phyloP scores from a whole-genome alignment of 2,329 filamentous ascomycete genomes.

The Stagonosporopsis chrysanthemi region DNA sequence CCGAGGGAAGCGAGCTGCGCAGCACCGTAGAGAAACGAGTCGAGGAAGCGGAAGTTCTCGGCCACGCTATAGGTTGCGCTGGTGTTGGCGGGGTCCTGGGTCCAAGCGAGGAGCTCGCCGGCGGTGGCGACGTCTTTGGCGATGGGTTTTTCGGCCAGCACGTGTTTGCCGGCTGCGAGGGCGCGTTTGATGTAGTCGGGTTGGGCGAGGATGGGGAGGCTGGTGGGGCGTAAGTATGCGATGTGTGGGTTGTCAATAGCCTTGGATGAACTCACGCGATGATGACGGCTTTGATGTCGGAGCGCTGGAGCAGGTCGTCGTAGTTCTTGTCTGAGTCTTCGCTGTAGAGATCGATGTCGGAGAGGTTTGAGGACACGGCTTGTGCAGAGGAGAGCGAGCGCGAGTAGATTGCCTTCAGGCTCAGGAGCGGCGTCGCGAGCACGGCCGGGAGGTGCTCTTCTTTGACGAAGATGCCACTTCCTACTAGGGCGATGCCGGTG shows the following conservation, averaged over 20 bases:
- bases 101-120: constrained; percentile 58
- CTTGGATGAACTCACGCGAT: constrained; percentile 57
- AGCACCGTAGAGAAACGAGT: constrained; percentile 61
- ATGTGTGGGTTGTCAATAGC: no score
- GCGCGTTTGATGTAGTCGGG: constrained; percentile 66
- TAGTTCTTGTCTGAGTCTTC: constrained; percentile 60
- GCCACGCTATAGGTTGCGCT: constrained; percentile 60
- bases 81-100: constrained; percentile 48
- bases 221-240: constrained; percentile 34
- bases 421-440: constrained; percentile 58
- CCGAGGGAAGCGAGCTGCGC: constrained; percentile 61
- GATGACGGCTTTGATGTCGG: constrained; percentile 64
- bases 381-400: constrained; percentile 67
- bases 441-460: constrained; percentile 70
- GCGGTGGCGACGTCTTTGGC: constrained; percentile 65
- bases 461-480: constrained; percentile 68
- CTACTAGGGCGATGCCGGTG: constrained; percentile 68
- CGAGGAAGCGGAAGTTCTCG: constrained; percentile 75
- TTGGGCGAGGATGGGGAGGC: constrained; percentile 68
- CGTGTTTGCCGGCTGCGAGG: constrained; percentile 71
- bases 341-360: constrained; percentile 63
- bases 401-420: constrained; percentile 72
- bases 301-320: constrained; percentile 61
- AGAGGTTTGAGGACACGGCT: constrained; percentile 46
- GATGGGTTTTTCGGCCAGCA: constrained; percentile 74